phyloP scores from a whole-genome alignment of 495 filamentous ascomycete species.

The Annulohypoxylon nitens region DNA sequence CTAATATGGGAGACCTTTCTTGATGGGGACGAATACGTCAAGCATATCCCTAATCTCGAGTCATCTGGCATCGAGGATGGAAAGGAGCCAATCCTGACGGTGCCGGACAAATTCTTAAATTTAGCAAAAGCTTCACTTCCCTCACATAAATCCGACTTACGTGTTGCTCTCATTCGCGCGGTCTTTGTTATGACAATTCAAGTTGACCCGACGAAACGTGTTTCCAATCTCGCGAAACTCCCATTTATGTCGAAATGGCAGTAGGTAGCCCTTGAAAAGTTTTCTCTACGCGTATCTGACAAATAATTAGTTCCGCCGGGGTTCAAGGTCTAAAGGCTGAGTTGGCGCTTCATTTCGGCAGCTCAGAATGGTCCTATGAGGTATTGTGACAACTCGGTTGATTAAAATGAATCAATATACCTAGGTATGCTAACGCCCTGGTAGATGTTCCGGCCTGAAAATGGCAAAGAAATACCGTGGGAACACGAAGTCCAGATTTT shows the following conservation, averaged over 20 bases:
- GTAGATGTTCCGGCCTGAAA: slow-evolving; percentile 38
- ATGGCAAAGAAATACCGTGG: slow-evolving; percentile 48
- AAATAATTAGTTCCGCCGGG: slow-evolving; percentile 31
- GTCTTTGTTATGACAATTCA: slow-evolving; percentile 46
- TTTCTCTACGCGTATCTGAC: background rate
- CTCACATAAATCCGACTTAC: slow-evolving; percentile 41
- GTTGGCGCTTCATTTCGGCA: slow-evolving; percentile 48
- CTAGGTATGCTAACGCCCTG: slow-evolving; percentile 14
- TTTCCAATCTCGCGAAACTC: slow-evolving; percentile 43
- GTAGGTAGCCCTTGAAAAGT: slow-evolving; percentile 15
- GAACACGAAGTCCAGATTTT: slow-evolving; percentile 50
- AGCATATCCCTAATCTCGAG: slow-evolving; percentile 34
- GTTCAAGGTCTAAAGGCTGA: slow-evolving; percentile 45
- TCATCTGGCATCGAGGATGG: background rate
- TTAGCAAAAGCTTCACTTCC: slow-evolving; percentile 40
- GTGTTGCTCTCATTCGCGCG: slow-evolving; percentile 41
- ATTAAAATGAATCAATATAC: background rate
- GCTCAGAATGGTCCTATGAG: slow-evolving; percentile 46
- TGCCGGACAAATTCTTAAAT: slow-evolving; percentile 35
- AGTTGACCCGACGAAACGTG: slow-evolving; percentile 41
- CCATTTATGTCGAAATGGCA: slow-evolving; percentile 51
- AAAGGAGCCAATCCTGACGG: slow-evolving; percentile 25
- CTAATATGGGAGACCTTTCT: slow-evolving; percentile 50
- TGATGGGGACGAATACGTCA: slow-evolving; percentile 48
- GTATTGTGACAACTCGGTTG: slow-evolving; percentile 2